These are phyloP conservation scores for Wickerhamiella hasegawae DNA, from an alignment of 805 yeast species.

Conservation along the genomic window DNA sequence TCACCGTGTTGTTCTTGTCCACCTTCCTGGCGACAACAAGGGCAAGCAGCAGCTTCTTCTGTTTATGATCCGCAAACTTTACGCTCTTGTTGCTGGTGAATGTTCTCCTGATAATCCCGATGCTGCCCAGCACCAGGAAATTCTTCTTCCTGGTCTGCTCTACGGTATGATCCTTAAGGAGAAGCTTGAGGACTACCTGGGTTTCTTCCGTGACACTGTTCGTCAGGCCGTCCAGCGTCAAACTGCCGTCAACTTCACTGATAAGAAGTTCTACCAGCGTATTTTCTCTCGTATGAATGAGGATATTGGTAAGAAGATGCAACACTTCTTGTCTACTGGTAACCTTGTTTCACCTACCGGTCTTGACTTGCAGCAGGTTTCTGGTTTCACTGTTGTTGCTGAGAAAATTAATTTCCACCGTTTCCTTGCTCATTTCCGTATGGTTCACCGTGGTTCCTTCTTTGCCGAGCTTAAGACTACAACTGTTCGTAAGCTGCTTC, in stretches of 20 bases:
- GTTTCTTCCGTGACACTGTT: constrained; percentile 53
- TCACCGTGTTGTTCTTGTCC: constrained; percentile 75
- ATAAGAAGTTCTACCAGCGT: constrained; percentile 66
- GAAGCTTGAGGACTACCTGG: constrained; percentile 85
- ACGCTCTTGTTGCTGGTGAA: constrained; percentile 90
- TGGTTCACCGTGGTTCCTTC: constrained; percentile 99
- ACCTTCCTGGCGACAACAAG: constrained; percentile 41
- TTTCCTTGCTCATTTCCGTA: constrained; percentile 94
- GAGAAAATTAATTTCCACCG: constrained; percentile 96
- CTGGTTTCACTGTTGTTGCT: constrained; percentile 97
- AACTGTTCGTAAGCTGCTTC: constrained; percentile 86
- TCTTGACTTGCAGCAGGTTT: constrained; percentile 90
- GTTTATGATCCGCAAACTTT: constrained; percentile 91
- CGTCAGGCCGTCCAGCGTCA: constrained; percentile 71
- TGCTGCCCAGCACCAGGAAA: constrained; percentile 98
- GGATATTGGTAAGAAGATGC: constrained; percentile 87
- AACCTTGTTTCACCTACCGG: constrained; percentile 94
- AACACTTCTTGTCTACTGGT: constrained; percentile 92
- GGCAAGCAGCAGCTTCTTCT: constrained; percentile 80
- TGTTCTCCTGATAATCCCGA: constrained; percentile 97
- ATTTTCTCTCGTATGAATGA: constrained; percentile 71
- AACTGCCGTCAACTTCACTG: constrained; percentile 61
- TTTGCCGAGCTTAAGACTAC: constrained; percentile 96
- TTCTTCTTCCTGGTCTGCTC: constrained; percentile 84
- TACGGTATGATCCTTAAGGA: constrained; percentile 95